Percentiles rank a stretch among this genome's conserved stretches.
Conservation (phyloP, 2,329 filamentous ascomycete species). For the Aspergillus sp. region DNA sequence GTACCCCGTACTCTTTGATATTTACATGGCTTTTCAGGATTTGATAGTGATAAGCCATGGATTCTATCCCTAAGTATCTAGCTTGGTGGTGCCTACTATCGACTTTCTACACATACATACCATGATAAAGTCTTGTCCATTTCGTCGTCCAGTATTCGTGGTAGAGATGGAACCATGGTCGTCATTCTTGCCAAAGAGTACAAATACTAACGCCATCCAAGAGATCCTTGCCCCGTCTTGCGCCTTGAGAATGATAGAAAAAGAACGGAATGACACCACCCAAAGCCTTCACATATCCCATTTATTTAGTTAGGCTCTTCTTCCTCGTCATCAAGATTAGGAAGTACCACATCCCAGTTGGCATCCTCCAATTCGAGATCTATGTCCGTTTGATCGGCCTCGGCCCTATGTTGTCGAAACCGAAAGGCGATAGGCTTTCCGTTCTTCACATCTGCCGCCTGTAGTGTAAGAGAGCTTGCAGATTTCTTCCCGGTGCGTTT, state of each 20-base stretch:
- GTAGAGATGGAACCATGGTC: too few species aligned
- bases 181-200: too few species aligned
- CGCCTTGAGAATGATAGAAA: neutral
- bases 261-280: neutral
- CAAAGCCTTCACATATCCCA: neutral
- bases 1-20: too few species aligned
- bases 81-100: too few species aligned
- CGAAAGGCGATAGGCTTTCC: constrained; percentile 35
- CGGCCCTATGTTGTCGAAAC: constrained; percentile 25
- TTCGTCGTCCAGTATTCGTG: too few species aligned
- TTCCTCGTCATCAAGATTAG: constrained; percentile 34
- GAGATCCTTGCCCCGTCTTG: neutral
- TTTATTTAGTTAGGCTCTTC: constrained; percentile 13
- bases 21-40: too few species aligned
- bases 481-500: constrained; percentile 28
- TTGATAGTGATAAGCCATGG: too few species aligned
- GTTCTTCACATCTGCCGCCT: constrained; percentile 26
- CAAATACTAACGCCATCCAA: neutral
- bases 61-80: too few species aligned
- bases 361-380: constrained; percentile 30
- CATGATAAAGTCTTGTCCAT: too few species aligned
- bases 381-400: constrained; percentile 16
- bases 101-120: too few species aligned
- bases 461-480: constrained; percentile 19
- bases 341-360: constrained; percentile 37